Evolutionary conservation across 345 rosid species (phyloP).

Genomic region (Diplotaxis tenuifolia): DNA sequence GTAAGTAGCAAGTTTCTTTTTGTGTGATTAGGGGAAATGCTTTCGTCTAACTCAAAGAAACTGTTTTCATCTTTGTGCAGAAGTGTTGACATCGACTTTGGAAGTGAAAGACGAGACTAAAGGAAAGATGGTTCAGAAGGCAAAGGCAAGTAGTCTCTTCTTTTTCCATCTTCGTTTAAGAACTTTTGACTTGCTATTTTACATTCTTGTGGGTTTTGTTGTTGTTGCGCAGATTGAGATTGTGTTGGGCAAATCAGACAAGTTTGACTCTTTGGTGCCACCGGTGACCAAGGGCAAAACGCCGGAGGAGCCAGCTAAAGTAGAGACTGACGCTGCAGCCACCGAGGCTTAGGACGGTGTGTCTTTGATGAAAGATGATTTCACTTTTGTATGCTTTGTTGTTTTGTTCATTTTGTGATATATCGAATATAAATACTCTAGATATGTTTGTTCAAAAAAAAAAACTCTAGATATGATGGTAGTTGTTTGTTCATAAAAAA

Average conservation of each 20-base stretch:
- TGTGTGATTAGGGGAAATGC: background rate
- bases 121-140: constrained; percentile 79
- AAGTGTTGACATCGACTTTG: constrained; percentile 77
- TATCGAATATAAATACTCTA: constrained; percentile 30
- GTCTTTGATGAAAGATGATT: too few relatives aligned
- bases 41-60: background rate
- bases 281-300: constrained; percentile 33
- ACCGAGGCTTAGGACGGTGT: constrained; percentile 42
- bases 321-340: constrained; percentile 27
- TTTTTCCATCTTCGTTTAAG: background rate
- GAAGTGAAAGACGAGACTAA: constrained; percentile 81
- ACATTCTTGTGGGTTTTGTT: background rate
- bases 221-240: constrained; percentile 55
- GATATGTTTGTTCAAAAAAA: too few relatives aligned
- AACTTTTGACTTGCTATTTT: background rate
- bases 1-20: constrained; percentile 38
- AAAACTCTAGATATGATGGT: constrained; percentile 18
- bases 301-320: constrained; percentile 25
- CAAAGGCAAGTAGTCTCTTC: constrained; percentile 58
- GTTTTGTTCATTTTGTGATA: constrained; percentile 23
- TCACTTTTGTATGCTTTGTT: constrained; percentile 14
- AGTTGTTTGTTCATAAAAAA: constrained; percentile 23
- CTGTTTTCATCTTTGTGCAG: constrained; percentile 37
- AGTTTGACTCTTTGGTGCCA: constrained; percentile 62
- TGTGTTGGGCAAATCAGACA: constrained; percentile 68